Base-by-base conservation (phyloP, 2,329 filamentous ascomycete genomes). In the Pseudohalonectria lignicola region DNA sequence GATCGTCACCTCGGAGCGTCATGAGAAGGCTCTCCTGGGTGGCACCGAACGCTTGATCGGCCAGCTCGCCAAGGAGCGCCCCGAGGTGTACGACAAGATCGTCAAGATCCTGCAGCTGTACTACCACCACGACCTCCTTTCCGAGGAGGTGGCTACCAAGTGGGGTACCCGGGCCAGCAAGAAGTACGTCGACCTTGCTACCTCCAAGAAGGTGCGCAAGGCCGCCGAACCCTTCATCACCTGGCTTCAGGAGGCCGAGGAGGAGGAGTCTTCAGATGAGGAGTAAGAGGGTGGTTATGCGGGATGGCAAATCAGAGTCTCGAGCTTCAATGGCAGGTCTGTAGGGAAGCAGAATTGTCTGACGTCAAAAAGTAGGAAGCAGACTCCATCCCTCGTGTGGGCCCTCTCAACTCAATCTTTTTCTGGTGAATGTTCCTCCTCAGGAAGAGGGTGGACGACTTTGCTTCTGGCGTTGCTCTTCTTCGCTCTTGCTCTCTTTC, bases 151-250 rank as follows among this genome's bases (percentile, higher is more conserved):
- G 13, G 77, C 94, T 56, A 84, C 81, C 63, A 81, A 82, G 50
- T 98, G 92, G 90, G 90, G 88, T 47, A 74, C 76, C 56, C 94
- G 92, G 73, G 87, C 90, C 42, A 94, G 86, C 76, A 95, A 94
- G 81, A 95, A 95, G 70, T 96, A 96, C 59, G 85, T 93, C 50
- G 90, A 96, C 58, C 63, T 93, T 43, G 59, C 80, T 43, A 88
- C 79, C 44, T 94, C 86, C 66, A 90, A 87, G 73, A 94, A 93
- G 74, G 87, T 96, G 45, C 86, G 88, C 67, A 90, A 93, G 71
- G 83, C 86, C 47, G 87, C 92, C 39, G 84, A 93, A 69, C 81
- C 85, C 47, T 98, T 98, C 75, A 73, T 95, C 54, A 83, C 79
- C 52, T 96, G 88, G 90, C 86, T 96, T 41, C 77, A 86, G 50